phyloP scores from a whole-genome alignment of 192 early-diverging fungal species.

The Bifiguratus adelaidae region DNA sequence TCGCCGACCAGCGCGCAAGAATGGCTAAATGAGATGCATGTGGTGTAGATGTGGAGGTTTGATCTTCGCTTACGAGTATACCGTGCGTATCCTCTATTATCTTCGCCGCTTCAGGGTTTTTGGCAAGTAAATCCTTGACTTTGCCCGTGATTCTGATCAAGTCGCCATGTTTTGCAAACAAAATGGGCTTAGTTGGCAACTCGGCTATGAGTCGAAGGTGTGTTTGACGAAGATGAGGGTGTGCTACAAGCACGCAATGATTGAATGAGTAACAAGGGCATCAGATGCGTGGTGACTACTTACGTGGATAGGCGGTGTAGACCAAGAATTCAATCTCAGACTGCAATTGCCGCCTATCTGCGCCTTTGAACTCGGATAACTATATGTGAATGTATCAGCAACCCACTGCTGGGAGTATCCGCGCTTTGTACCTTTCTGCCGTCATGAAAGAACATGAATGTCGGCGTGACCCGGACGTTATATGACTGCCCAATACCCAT shows the following conservation, averaged over 20 bases:
- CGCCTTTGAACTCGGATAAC: constrained; percentile 47
- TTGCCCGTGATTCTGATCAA: constrained; percentile 22
- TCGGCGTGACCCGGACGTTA: constrained; percentile 52
- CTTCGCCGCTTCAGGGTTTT: background rate
- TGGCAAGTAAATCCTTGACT: constrained; percentile 10
- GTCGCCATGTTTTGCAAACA: constrained; percentile 19
- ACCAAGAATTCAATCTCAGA: constrained; percentile 46
- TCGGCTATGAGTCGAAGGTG: constrained; percentile 22
- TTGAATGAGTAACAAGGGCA: background rate
- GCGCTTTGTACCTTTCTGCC: constrained; percentile 29
- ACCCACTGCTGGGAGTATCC: too few relatives aligned
- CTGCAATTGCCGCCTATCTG: constrained; percentile 45
- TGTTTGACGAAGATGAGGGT: constrained; percentile 39
- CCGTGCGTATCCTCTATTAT: background rate
- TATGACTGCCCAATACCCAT: constrained; percentile 40
- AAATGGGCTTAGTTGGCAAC: constrained; percentile 26
- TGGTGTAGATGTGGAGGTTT: constrained; percentile 10
- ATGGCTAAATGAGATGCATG: constrained; percentile 10
- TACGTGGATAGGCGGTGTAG: constrained; percentile 54
- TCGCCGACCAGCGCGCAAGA: constrained; percentile 18
- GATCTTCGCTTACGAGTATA: constrained; percentile 6
- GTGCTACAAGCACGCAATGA: constrained; percentile 26
- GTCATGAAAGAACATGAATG: constrained; percentile 57
- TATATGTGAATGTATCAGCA: background rate
- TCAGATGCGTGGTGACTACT: background rate